Evolutionary conservation across 345 rosid genomes (phyloP).

Genomic region (Erucastrum elatum): DNA sequence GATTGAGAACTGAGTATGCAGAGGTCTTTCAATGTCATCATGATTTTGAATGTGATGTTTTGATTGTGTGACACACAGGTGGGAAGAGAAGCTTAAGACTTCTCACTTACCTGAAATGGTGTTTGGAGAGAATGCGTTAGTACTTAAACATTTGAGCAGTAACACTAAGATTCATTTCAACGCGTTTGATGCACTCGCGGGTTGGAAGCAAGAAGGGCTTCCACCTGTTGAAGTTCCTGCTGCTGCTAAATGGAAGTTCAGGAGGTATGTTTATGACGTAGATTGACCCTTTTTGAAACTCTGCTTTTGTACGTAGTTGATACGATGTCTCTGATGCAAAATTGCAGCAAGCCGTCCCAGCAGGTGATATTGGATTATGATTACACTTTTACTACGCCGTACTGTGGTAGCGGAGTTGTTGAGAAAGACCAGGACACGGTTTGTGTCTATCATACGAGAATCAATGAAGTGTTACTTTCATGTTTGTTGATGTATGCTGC

Average conservation of each 20-base stretch:
- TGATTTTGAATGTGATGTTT: background rate
- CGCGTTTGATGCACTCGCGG: conserved; percentile 83
- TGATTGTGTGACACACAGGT: conserved; percentile 53
- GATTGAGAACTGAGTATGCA: background rate
- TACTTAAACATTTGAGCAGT: conserved; percentile 57
- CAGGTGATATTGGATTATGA: conserved; percentile 96
- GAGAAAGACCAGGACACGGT: conserved; percentile 53
- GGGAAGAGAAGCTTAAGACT: conserved; percentile 80
- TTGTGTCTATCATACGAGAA: conserved; percentile 7
- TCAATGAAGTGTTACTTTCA: background rate
- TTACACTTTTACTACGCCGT: conserved; percentile 94
- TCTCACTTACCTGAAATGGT: conserved; percentile 92
- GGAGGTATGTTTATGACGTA: conserved; percentile 50
- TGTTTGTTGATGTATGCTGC: conserved; percentile 1
- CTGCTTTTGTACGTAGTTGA: background rate
- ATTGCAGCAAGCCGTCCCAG: conserved; percentile 83
- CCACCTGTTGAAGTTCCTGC: conserved; percentile 98
- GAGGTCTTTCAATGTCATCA: background rate
- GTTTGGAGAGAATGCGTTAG: conserved; percentile 77
- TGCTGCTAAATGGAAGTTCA: conserved; percentile 87
- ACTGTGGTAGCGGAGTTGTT: conserved; percentile 70
- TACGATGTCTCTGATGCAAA: conserved; percentile 22
- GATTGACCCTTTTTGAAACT: background rate
- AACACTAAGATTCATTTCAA: conserved; percentile 68
- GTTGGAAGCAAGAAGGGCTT: conserved; percentile 82